Evolutionary conservation across 345 rosid species (phyloP), one percentile per base, ranked within the genome.

Genomic region (Murraya paniculata): DNA sequence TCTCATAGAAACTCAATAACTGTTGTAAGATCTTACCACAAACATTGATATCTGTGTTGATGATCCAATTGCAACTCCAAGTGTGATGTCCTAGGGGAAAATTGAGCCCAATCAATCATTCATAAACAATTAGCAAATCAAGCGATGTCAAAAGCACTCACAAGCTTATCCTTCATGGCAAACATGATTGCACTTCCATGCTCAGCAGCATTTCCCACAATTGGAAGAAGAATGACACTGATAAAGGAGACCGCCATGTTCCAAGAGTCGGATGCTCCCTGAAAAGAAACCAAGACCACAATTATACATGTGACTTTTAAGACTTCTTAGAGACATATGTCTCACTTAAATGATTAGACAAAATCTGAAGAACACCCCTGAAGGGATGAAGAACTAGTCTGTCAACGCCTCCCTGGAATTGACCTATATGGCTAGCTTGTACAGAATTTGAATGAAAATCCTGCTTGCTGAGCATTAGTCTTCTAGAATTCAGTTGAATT

Each of bases 21-120:
- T 53, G 39, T 50, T 38, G 38, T 28, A 79, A 39, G 61, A 30
- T 84, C 91, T 56, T 88, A 95, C 99, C 84, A 91, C 97, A 78
- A 95, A 95, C 99, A 95, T 92, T n/a, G 99, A 87, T 74, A 95
- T 92, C 84, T 93, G 98, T n/a, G 95, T 95, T 7, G 98, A 95
- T 24, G 99, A 95, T 64, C 99, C 99, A 71, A 95, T 93, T 73
- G 97, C 99, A 84, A 95, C 97, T 85, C 99, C 98, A 83, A 95
- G 41, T 50, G 99, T 91, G 77, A 95, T 85, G 84, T 95, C 99
- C 99, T 95, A 88, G 61, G 79, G 45, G 83, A 60, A 64, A 71
- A 73, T 59, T 22, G 6, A 4, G 38, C 41, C 35, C n/a, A 14
- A 39, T 73, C 57, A 18, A 73, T 39, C 57, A 61, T 38, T 73